Evolutionary conservation across 768 basidiomycete genomes (phyloP).

Genomic region (Bullera alba): DNA sequence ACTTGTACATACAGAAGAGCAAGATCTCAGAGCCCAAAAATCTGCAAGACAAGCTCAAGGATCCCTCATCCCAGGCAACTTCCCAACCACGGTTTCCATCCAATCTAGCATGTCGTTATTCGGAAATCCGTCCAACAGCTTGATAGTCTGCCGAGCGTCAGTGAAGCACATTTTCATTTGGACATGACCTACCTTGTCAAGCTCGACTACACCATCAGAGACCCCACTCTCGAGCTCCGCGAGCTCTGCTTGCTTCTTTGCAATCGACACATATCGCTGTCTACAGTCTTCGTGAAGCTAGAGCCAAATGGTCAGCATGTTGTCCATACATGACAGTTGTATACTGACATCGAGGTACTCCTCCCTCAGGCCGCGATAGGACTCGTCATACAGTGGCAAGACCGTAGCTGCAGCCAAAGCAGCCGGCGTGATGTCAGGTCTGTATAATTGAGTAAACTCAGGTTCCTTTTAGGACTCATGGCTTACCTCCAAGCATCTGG

Average conservation of each 20-base stretch:
- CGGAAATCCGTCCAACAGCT: constrained; percentile 17
- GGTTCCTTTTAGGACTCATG: not conserved
- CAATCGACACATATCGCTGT: constrained; percentile 17
- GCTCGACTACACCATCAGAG: constrained; percentile 27
- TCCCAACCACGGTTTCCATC: constrained; percentile 19
- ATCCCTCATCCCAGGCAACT: constrained; percentile 1
- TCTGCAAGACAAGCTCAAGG: not conserved
- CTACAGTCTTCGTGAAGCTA: constrained; percentile 29
- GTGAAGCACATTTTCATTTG: not conserved
- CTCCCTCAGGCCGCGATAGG: constrained; percentile 25
- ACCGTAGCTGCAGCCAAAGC: constrained; percentile 37
- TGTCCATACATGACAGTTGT: not conserved
- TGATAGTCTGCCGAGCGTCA: constrained; percentile 14
- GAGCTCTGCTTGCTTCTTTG: constrained; percentile 22
- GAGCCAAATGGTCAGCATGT: not conserved
- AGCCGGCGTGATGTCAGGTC: constrained; percentile 34
- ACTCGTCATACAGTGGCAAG: constrained; percentile 40
- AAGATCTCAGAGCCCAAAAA: not conserved
- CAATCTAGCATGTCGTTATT: constrained; percentile 17
- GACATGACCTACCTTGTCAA: constrained; percentile 31
- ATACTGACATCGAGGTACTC: constrained; percentile 36
- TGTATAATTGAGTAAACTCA: constrained; percentile 1
- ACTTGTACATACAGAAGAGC: not conserved
- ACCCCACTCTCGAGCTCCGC: constrained; percentile 22
- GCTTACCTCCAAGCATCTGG: constrained; percentile 42